Conservation (phyloP, 140 eudicot species). For the Bidens hawaiensis region DNA sequence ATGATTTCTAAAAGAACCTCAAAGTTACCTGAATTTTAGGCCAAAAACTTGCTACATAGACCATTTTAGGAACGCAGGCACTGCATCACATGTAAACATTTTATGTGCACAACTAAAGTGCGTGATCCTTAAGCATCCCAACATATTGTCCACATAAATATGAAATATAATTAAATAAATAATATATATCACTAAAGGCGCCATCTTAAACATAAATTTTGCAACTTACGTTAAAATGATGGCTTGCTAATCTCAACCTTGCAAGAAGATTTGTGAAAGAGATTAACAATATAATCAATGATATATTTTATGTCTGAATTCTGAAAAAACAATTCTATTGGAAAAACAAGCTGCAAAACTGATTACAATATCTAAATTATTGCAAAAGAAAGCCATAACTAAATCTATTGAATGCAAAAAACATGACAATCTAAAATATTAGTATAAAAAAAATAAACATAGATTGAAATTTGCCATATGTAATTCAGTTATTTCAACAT, state of each 20-base stretch:
- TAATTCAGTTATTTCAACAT: background rate
- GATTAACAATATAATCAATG: background rate
- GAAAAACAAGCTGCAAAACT: background rate
- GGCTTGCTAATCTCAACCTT: slow-evolving; percentile 97
- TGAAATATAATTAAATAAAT: background rate
- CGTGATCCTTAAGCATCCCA: background rate
- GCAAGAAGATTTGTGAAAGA: background rate
- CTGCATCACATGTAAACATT: slow-evolving; percentile 39
- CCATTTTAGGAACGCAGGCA: slow-evolving; percentile 97
- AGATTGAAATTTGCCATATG: background rate
- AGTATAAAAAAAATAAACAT: background rate
- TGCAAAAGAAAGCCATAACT: background rate
- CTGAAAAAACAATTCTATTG: background rate
- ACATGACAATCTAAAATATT: background rate
- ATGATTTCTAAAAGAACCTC: slow-evolving; percentile 5
- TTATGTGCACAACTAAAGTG: background rate
- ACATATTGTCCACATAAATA: background rate
- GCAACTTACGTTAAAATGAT: slow-evolving; percentile 96
- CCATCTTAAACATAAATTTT: background rate
- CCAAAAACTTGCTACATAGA: slow-evolving; percentile 86
- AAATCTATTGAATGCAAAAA: slow-evolving; percentile 7
- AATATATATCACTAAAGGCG: background rate
- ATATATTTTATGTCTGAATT: slow-evolving; percentile 9
- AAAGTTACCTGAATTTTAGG: slow-evolving; percentile 83
- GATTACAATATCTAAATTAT: background rate